Evolutionary conservation across 164 flowering plant species (phyloP).

Genomic region (Saururus chinensis): DNA sequence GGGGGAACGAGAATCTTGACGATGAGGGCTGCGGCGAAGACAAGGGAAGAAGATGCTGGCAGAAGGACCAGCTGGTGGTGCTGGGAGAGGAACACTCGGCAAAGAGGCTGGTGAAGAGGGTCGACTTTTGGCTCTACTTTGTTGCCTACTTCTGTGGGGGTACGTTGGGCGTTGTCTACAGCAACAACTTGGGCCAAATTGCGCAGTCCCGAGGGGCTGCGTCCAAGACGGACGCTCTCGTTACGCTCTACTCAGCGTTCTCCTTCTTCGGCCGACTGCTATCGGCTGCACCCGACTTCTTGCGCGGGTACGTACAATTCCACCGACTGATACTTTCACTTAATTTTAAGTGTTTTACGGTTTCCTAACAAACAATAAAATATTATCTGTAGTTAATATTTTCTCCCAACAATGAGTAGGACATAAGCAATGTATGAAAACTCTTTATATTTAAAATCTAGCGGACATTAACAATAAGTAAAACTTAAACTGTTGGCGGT

Average conservation of each 20-base stretch:
- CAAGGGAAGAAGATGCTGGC: conserved; percentile 13
- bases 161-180: conserved; percentile 88
- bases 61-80: conserved; percentile 37
- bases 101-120: conserved; percentile 30
- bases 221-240: conserved; percentile 34
- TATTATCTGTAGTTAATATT: no score
- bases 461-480: no score
- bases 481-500: no score
- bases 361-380: no score
- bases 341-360: no score
- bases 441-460: no score
- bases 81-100: conserved; percentile 83
- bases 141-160: conserved; percentile 89
- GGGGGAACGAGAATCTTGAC: background rate
- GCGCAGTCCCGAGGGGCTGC: conserved; percentile 65
- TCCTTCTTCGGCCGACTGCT: conserved; percentile 97
- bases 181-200: conserved; percentile 91
- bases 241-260: conserved; percentile 76
- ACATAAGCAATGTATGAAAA: no score
- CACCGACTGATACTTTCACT: no score
- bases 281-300: conserved; percentile 76
- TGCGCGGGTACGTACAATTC: conserved; percentile 56
- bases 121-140: conserved; percentile 92
- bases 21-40: background rate
- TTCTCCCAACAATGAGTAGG: no score